phyloP scores from a whole-genome alignment of 805 yeast species.

The Blastobotrys terrestris region DNA sequence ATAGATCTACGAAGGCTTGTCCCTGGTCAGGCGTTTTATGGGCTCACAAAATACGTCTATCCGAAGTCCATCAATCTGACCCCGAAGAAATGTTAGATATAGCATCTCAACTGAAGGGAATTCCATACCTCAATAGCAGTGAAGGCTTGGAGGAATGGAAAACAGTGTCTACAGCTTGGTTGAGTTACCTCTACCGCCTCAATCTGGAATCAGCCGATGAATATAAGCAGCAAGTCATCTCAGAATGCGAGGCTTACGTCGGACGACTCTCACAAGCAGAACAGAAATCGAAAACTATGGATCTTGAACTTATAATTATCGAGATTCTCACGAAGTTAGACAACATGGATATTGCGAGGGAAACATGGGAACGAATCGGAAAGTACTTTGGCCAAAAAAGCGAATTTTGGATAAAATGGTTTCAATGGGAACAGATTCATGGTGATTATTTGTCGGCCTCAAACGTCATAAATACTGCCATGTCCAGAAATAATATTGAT shows the following conservation, averaged over 20 bases:
- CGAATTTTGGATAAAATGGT: slow-evolving; percentile 44
- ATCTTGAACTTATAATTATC: slow-evolving; percentile 39
- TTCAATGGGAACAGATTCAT: slow-evolving; percentile 35
- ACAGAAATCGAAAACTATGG: slow-evolving; percentile 3
- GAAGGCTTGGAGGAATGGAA: slow-evolving; percentile 10
- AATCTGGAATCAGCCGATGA: neutral
- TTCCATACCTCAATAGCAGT: slow-evolving; percentile 1
- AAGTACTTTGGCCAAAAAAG: slow-evolving; percentile 31
- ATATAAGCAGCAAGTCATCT: neutral
- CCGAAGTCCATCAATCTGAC: neutral
- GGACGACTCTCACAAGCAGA: neutral
- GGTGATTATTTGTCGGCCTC: slow-evolving; percentile 26
- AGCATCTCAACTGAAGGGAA: neutral
- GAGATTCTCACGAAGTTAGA: slow-evolving; percentile 31
- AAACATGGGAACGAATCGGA: slow-evolving; percentile 25
- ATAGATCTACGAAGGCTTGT: slow-evolving; percentile 22
- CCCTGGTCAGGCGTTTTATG: slow-evolving; percentile 24
- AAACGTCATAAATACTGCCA: slow-evolving; percentile 32
- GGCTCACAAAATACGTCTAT: slow-evolving; percentile 18
- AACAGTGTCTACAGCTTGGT: slow-evolving; percentile 7
- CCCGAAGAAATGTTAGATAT: slow-evolving; percentile 4
- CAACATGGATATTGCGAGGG: slow-evolving; percentile 28
- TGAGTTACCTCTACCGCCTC: slow-evolving; percentile 3
- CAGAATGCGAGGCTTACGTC: neutral
- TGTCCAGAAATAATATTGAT: slow-evolving; percentile 33